Base-by-base conservation (phyloP, 495 filamentous ascomycete genomes). In the Penicillium maclennaniae region DNA sequence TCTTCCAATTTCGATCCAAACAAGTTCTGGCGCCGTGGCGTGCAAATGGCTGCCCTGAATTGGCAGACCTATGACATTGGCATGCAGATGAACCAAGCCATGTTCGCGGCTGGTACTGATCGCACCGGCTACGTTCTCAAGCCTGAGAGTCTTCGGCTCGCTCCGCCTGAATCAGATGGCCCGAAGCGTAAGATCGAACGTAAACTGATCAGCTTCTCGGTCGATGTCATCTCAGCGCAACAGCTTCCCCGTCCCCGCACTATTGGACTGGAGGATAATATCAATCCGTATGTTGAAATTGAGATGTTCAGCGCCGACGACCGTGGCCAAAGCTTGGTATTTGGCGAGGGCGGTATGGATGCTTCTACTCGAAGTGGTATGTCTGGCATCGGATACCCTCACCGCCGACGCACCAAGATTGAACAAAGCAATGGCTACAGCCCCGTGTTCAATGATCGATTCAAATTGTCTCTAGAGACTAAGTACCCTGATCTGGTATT, bases 11-110 rank as follows among this genome's bases (percentile, higher is more conserved):
- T 96, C 59, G 89, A 97, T 61, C 93, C 93, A 0, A 78, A 91
- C 49, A 83, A 84, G 50, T 93, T 90, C 68, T 98, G 93, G 93
- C 83, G 93, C 42, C 87, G 88, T 46, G 93, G 93, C 27, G 93
- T 96, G 9, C 92, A 97, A 67, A 96, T 97, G 92, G 89, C 84
- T 3, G 93, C 93, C 1, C 77, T 96, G 55, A 98, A 98, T 68
- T 98, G 93, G 93, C 93, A 98, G 68, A 98, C 92, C 0, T 97
- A 93, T 60, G 93, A 97, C 60, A 78, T 91, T 26, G 87, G 89
- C 15, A 91, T 95, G 84, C 91, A 97, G 66, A 76, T 97, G 65
- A 97, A 97, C 60, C 88, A 92, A 48, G 93, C 93, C 55, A 98
- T 98, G 93, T 98, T 97, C 69, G 87, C 89, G n/a, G 87, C 89